A percentile compares a stretch with the other conserved stretches of the same genome.
Conservation (phyloP, 192 early-diverging fungal species). For the Backusella psychrophila region DNA sequence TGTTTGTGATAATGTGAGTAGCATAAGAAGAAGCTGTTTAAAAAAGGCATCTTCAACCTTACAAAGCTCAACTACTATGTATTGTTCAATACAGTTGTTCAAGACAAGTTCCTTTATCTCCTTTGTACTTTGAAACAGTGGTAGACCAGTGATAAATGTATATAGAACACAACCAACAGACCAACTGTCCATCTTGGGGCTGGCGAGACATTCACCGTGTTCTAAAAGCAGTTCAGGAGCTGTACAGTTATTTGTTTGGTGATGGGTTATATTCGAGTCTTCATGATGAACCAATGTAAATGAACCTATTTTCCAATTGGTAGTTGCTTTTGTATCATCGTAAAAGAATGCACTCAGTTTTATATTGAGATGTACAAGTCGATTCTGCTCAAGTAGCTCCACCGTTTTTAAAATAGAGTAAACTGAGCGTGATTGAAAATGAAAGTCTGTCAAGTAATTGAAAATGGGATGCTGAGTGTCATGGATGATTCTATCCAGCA, state of each 20-base stretch:
- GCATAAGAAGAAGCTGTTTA: not conserved
- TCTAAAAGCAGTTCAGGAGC: not conserved
- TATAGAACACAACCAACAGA: not conserved
- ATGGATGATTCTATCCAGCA: not conserved
- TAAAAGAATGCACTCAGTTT: not conserved
- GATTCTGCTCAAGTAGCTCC: not conserved
- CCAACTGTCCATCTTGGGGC: not conserved
- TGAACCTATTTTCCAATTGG: not conserved
- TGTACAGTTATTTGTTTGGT: not conserved
- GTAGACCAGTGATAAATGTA: not conserved
- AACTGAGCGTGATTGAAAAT: not conserved
- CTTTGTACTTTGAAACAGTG: not conserved
- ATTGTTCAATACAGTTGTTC: not conserved
- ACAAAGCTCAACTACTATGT: not conserved
- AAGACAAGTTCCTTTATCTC: not conserved
- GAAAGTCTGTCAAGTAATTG: not conserved
- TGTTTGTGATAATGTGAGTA: not conserved
- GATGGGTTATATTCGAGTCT: not conserved
- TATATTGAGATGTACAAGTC: conserved; percentile 1
- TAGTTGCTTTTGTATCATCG: not conserved
- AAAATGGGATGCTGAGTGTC: not conserved
- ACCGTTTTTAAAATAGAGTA: conserved; percentile 3
- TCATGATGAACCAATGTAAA: not conserved
- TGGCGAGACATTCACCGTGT: not conserved
- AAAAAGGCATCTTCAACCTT: not conserved